Percentiles rank a stretch among this genome's conserved stretches.
Evolutionary conservation across 2,329 filamentous ascomycete genomes (phyloP).

Genomic region (Dothideomycetes sp.): DNA sequence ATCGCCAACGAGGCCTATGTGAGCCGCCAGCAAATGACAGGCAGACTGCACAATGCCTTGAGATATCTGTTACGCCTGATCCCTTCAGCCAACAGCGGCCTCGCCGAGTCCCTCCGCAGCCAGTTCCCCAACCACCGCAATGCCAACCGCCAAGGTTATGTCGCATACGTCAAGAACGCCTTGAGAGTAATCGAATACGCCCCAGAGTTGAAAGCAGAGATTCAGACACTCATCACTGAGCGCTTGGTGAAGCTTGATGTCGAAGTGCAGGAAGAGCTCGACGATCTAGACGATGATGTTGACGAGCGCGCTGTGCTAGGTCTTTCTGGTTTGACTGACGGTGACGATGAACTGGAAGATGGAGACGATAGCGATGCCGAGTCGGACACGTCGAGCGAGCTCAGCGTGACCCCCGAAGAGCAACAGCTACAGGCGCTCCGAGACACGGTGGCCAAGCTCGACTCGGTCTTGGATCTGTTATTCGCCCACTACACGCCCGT

Average conservation of each 20-base stretch:
- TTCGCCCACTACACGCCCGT: constrained; percentile 72
- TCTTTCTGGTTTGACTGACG: constrained; percentile 22
- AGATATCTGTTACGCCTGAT: constrained; percentile 70
- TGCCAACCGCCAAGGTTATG: constrained; percentile 68
- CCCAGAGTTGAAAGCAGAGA: constrained; percentile 66
- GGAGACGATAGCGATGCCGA: constrained; percentile 56
- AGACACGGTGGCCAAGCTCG: constrained; percentile 81
- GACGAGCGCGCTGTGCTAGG: constrained; percentile 61
- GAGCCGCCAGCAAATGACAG: constrained; percentile 55
- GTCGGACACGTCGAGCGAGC: constrained; percentile 57
- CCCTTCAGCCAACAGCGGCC: constrained; percentile 63
- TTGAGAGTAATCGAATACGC: constrained; percentile 68
- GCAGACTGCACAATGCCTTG: constrained; percentile 66
- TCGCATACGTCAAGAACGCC: constrained; percentile 81
- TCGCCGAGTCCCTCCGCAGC: constrained; percentile 44
- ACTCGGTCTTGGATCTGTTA: constrained; percentile 77
- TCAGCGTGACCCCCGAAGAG: constrained; percentile 47
- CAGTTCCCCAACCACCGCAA: constrained; percentile 41
- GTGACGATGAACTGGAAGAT: constrained; percentile 35
- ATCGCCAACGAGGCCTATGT: constrained; percentile 50
- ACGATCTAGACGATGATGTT: constrained; percentile 83
- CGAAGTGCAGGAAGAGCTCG: constrained; percentile 85
- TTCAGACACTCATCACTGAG: constrained; percentile 75
- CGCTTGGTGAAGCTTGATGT: constrained; percentile 90
- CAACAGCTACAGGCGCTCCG: constrained; percentile 61